A percentile compares a stretch with the other conserved stretches of the same genome.
phyloP scores from a whole-genome alignment of 306 rosid genomes.

The Psophocarpus tetragonolobus region DNA sequence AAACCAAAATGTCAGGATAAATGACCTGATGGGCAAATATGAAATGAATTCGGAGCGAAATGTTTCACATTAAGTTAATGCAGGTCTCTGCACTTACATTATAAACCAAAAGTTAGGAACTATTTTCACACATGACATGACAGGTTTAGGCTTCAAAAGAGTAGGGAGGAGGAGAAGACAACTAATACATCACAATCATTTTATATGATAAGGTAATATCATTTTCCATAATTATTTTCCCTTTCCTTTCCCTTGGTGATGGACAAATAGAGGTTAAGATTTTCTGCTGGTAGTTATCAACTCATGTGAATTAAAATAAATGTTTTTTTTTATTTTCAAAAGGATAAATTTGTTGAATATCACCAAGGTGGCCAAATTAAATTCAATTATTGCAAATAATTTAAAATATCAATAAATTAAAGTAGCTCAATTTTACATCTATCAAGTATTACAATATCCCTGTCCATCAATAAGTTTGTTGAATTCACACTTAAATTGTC shows the following conservation, averaged over 20 bases:
- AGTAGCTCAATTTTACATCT: conserved; percentile 10
- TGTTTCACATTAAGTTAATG: conserved; percentile 1
- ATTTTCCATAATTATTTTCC: background rate
- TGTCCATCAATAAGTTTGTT: background rate
- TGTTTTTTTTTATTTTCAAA: background rate
- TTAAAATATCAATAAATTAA: background rate
- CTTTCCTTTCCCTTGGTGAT: conserved; percentile 12
- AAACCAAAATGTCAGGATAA: conserved; percentile 10
- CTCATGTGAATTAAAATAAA: background rate
- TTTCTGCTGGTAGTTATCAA: background rate
- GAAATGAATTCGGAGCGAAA: conserved; percentile 6
- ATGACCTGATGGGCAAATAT: background rate
- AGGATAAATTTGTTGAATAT: background rate
- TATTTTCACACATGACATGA: background rate
- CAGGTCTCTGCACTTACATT: background rate
- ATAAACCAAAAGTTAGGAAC: conserved; percentile 19
- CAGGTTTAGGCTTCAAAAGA: background rate
- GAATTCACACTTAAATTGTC: background rate
- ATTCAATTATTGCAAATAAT: background rate
- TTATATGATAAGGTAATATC: background rate
- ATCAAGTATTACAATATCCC: background rate
- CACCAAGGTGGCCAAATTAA: background rate
- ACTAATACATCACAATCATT: background rate
- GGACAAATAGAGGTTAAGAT: background rate
- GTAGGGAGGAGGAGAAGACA: too few species aligned